phyloP scores from a whole-genome alignment of 352 stramenopile species.

The Pythium grandisporangium region DNA sequence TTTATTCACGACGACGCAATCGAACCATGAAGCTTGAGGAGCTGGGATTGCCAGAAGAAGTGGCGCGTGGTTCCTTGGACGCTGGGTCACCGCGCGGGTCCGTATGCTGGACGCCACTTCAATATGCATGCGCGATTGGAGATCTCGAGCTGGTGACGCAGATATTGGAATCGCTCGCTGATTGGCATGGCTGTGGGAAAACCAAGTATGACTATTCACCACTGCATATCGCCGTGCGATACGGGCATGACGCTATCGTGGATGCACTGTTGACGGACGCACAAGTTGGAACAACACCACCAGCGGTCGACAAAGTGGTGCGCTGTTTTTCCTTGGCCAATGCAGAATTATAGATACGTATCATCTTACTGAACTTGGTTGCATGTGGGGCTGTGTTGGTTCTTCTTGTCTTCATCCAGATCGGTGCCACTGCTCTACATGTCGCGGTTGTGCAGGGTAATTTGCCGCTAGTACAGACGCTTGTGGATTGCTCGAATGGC shows the following conservation, averaged over 20 bases:
- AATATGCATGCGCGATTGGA: conserved; percentile 70
- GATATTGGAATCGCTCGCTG: conserved; percentile 18
- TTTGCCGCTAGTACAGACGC: conserved; percentile 29
- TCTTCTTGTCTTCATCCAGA: too few relatives aligned
- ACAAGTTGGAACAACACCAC: conserved; percentile 11
- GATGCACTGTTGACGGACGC: conserved; percentile 28
- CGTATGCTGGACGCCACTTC: conserved; percentile 60
- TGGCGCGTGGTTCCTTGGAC: conserved; percentile 22
- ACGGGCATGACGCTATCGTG: conserved; percentile 40
- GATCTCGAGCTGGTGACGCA: conserved; percentile 28
- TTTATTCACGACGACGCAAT: conserved; percentile 1
- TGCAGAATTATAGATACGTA: too few relatives aligned
- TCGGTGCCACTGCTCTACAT: conserved; percentile 46
- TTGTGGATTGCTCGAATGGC: too few relatives aligned
- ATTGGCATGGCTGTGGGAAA: conserved; percentile 11
- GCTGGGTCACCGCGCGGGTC: conserved; percentile 44
- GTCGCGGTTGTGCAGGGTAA: conserved; percentile 49
- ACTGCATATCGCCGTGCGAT: conserved; percentile 61
- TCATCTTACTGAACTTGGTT: too few relatives aligned
- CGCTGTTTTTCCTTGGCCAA: too few relatives aligned
- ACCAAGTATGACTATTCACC: conserved; percentile 56
- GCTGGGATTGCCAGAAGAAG: conserved; percentile 23
- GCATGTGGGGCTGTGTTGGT: too few relatives aligned
- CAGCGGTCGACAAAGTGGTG: conserved; percentile 15
- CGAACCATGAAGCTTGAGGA: conserved; percentile 22